Conservation (phyloP, 352 stramenopile species). For the Phytophthora pluvialis region DNA sequence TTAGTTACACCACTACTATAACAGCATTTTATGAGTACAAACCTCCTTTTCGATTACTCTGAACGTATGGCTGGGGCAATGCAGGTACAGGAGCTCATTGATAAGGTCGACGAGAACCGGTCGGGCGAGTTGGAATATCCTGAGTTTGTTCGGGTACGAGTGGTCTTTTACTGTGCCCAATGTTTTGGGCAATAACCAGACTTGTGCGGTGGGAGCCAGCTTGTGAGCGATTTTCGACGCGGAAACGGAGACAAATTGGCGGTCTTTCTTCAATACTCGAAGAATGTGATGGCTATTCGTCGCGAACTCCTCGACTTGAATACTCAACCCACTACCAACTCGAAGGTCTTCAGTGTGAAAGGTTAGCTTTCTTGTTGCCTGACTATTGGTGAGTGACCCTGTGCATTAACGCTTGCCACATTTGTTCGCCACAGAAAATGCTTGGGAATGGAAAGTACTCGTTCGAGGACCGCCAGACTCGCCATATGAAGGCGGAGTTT, state of each 20-base stretch:
- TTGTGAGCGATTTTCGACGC: constrained; percentile 68
- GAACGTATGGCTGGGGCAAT: not conserved
- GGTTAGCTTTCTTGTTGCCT: constrained; percentile 22
- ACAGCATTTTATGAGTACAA: too few relatives aligned
- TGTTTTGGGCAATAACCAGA: not conserved
- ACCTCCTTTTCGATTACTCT: not conserved
- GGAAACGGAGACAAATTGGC: constrained; percentile 67
- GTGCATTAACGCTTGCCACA: not conserved
- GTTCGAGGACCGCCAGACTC: constrained; percentile 42
- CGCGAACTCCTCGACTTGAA: constrained; percentile 48
- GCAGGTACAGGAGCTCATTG: constrained; percentile 66
- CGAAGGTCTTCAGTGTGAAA: constrained; percentile 46
- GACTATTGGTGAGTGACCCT: not conserved
- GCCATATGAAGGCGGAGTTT: constrained; percentile 56
- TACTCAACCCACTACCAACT: constrained; percentile 36
- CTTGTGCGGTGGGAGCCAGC: constrained; percentile 23
- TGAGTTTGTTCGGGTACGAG: constrained; percentile 67
- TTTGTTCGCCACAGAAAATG: constrained; percentile 37
- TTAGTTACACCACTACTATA: constrained; percentile 7
- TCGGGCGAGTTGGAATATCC: constrained; percentile 72
- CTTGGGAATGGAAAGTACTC: constrained; percentile 57
- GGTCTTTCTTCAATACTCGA: constrained; percentile 71
- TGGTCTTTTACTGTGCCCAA: not conserved
- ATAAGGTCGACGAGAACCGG: constrained; percentile 75
- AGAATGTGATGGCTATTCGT: constrained; percentile 59